Base-by-base conservation (phyloP, 2,329 filamentous ascomycete species). In the Fusarium sacchari region DNA sequence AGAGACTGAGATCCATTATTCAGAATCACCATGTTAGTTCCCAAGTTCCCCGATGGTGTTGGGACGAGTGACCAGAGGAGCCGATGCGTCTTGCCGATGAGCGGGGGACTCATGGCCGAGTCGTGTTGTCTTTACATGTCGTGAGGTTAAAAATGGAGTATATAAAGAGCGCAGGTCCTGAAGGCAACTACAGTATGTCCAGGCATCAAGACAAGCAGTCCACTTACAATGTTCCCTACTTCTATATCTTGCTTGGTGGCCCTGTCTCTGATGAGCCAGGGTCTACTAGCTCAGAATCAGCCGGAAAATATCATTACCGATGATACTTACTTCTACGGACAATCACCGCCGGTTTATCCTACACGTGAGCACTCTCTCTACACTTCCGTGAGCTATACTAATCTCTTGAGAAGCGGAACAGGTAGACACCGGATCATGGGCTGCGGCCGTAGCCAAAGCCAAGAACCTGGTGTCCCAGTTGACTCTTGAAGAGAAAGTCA, bases 401-500 rank as follows among this genome's bases (percentile, higher is more conserved):
- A 52, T 15, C 5, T 26, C 6, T 26, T 6, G 13, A 36, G 2
- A 3, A 52, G 65, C 65, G 6, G 42, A 68, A 17, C 65, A 68
- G 24, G 28, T 34, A 1, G 47, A 68, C 7, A 39, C 37, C 1
- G 65, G 65, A 14, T 30, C 64, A 6, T 69, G 67, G 67, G 44
- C 58, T 0, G 10, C 17, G 1, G 64, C 67, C 1, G 30, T 69
- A 8, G 22, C 43, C 18, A 69, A 69, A 11, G 67, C 67, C 1
- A 57, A 64, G 17, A 34, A 36, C 2, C 10, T 69, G 7, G 67
- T 69, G 0, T 50, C 64, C 0, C 49, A 69, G 4, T 34, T 69
- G 26, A 69, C 67, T 2, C 64, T 69, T 6, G 58, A 69, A 24
- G 67, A 69, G n/a, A 69, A 69, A 17, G 67, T 69, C 36, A 69